Base-by-base conservation (phyloP, 2,329 filamentous ascomycete species). In the Pestalotiopsis sp. region DNA sequence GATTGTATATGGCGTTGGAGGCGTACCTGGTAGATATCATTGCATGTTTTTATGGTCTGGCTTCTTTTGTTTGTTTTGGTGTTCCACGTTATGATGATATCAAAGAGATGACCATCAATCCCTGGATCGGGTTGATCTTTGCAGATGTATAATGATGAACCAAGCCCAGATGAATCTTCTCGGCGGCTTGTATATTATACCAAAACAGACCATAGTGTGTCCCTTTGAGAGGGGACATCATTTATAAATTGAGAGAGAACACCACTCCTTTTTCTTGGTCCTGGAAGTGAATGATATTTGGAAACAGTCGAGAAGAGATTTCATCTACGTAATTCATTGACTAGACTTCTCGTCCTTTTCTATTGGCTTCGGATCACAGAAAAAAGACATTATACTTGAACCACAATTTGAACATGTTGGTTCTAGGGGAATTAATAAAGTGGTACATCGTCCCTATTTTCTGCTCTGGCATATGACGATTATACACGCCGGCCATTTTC, bases 11-110 rank as follows among this genome's bases (percentile, higher is more conserved):
- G 61, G 61, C 38, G 38, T 64, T 45, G 61, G 38, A n/a, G 59
- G 61, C 61, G 61, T 64, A 64, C n/a, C 38, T 14, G 61, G 41
- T 41, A 64, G 61, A 64, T 64, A 64, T 52, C 61, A 64, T 45
- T 31, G 39, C 36, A 39, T 64, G 59, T 14, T 62, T 62, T 39
- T 41, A 14, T 36, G n/a, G 17, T 62, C 23, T 62, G 11, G 9
- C 20, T 23, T 23, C 20, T 20, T 62, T 62, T 23, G 41, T 23
- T 62, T 62, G 14, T 39, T 39, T 23, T 13, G 27, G 27, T 27
- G 27, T 27, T 27, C 4, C 57, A 20, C 36, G 38, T 39, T 62
- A n/a, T n/a, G 25, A 36, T 27, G 23, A 59, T 59, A 59, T 27
- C 57, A 59, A 36, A 36, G 57, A 59, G 27, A 27, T 5, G 57